Percentiles rank a stretch among this genome's conserved stretches.
Conservation (phyloP, 176 grass and related monocot genomes). For the Juncus inflexus region DNA sequence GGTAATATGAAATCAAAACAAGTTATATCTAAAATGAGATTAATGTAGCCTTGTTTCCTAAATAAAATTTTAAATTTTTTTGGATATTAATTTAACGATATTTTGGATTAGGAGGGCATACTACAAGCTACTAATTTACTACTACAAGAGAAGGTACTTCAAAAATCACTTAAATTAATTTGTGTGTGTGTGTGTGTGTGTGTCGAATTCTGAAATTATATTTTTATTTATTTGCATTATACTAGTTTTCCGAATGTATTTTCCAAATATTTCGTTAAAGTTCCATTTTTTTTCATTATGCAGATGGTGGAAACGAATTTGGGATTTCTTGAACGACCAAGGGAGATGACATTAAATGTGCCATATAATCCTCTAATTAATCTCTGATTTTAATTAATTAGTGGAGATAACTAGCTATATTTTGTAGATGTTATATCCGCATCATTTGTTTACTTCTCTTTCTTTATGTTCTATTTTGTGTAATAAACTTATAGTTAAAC, state of each 20-base stretch:
- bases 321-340: slow-evolving; percentile 7
- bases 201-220: not conserved
- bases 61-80: not conserved
- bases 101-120: slow-evolving; percentile 47
- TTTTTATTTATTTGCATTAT: not conserved
- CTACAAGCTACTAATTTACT: slow-evolving; percentile 52
- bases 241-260: not conserved
- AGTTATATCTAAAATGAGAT: not conserved
- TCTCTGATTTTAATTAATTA: no score
- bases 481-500: no score
- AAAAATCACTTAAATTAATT: not conserved
- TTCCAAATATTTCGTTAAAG: not conserved
- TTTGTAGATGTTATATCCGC: no score
- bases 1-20: slow-evolving; percentile 33
- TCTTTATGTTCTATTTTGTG: no score
- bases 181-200: no score
- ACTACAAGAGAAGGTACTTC: slow-evolving; percentile 63
- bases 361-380: not conserved
- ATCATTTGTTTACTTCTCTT: no score
- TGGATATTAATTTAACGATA: not conserved
- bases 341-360: slow-evolving; percentile 1
- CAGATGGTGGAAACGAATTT: slow-evolving; percentile 16
- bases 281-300: slow-evolving; percentile 1
- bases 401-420: no score
- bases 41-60: not conserved